Base-by-base conservation (phyloP, 2,329 filamentous ascomycete genomes). In the Fusarium buxicola region DNA sequence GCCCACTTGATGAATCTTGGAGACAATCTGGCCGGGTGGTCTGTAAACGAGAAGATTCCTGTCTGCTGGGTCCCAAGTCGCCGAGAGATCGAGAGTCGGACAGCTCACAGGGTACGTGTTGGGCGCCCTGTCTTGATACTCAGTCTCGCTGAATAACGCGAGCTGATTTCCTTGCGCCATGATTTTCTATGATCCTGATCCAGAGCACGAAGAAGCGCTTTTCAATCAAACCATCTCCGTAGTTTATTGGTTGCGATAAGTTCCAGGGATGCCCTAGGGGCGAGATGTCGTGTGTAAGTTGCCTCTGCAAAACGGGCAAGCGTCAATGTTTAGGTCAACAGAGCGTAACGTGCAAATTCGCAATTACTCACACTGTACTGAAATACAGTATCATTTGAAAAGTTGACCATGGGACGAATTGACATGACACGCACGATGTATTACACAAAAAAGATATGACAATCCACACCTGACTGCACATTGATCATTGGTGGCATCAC, bases 51-150 rank as follows among this genome's bases (percentile, higher is more conserved):
- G 84, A 15, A 97, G 80, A 45, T 88, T 87, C 44, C 87, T 87
- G 58, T 88, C 85, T 13, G 84, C 82, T n/a, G 84, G 86, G 11
- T 91, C 90, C 74, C 78, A 79, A 11, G 93, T 82, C 6, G 89
- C 89, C n/a, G 90, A 83, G 40, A 98, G 82, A 76, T 97, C 92
- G 80, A 96, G 91, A 8, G 89, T 90, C 13, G 94, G 92, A 75
- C 92, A 96, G 76, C 91, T 92, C 24, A 88, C 84, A 30, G 94
- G 81, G 46, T 90, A 84, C 41, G 82, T 79, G 31, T 81, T 78
- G 32, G 85, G 81, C 18, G 87, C 81, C 21, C 82, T 81, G 40
- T 82, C 77, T 46, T 84, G 80, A 59, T 89, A 82, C 64, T 80
- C 79, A 66, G 85, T 87, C 72, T 88, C 82, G 75, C 84, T 84